Conservation (phyloP, 257 asterid species). For the Cruciata laevipes region DNA sequence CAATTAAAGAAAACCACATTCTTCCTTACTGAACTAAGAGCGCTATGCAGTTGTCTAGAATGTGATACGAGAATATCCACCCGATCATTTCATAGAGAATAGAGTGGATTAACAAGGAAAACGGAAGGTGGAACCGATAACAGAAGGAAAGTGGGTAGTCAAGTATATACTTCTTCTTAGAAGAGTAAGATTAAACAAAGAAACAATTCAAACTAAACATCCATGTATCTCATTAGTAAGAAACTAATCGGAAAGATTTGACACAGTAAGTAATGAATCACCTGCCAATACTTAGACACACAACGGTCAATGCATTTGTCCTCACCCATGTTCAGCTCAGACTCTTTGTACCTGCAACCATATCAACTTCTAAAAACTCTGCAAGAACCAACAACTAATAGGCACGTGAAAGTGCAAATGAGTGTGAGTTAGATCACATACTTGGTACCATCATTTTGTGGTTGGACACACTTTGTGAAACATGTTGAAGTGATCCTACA, state of each 20-base stretch:
- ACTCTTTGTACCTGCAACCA: slow-evolving; percentile 61
- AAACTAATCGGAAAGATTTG: background rate
- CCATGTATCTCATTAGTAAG: background rate
- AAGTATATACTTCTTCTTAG: background rate
- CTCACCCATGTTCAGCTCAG: slow-evolving; percentile 91
- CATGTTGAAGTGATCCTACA: slow-evolving; percentile 85
- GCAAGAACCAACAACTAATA: background rate
- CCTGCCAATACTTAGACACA: slow-evolving; percentile 87
- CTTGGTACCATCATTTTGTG: slow-evolving; percentile 29
- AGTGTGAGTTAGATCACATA: slow-evolving; percentile 18
- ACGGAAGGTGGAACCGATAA: background rate
- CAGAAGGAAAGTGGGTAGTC: background rate
- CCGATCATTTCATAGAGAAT: too few species aligned
- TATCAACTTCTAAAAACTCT: background rate
- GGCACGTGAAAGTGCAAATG: background rate
- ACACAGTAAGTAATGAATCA: slow-evolving; percentile 5
- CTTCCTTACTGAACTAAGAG: too few species aligned
- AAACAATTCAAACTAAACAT: background rate
- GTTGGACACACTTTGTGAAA: slow-evolving; percentile 70
- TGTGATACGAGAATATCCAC: too few species aligned
- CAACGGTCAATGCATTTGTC: slow-evolving; percentile 88
- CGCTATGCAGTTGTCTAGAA: background rate
- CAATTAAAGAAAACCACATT: too few species aligned
- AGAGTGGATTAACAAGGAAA: background rate
- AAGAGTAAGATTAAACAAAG: background rate